phyloP scores from a whole-genome alignment of 2,329 filamentous ascomycete genomes.

The Aspergillus sp. region DNA sequence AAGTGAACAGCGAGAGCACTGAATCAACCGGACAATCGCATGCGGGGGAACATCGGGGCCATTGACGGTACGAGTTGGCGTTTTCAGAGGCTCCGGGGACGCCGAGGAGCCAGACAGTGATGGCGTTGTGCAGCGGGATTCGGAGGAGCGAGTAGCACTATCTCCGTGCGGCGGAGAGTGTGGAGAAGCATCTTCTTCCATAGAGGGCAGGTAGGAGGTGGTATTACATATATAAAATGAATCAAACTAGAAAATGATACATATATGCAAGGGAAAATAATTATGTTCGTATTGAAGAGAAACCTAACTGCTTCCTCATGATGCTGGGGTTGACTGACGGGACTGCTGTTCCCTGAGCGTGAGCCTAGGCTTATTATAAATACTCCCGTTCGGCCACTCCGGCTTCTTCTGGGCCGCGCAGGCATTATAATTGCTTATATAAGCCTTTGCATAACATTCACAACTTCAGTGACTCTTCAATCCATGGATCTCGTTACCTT shows the following conservation, averaged over 20 bases:
- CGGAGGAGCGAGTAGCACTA: neutral
- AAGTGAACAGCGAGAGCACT: slow-evolving; percentile 72
- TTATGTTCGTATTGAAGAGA: neutral
- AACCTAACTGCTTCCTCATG: neutral
- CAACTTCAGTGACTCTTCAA: neutral
- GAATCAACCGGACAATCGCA: slow-evolving; percentile 69
- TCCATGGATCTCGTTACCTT: too few relatives aligned
- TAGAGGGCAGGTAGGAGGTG: neutral
- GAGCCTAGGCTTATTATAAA: neutral
- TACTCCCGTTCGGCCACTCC: neutral
- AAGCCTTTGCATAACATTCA: neutral
- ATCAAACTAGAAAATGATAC: neutral
- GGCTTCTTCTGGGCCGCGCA: too few relatives aligned
- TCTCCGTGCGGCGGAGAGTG: slow-evolving; percentile 9
- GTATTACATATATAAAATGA: neutral
- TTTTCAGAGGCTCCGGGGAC: too few relatives aligned
- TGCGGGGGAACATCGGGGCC: slow-evolving; percentile 39
- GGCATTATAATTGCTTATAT: neutral
- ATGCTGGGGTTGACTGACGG: neutral
- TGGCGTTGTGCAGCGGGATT: neutral
- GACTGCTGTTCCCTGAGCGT: neutral
- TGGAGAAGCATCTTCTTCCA: slow-evolving; percentile 15
- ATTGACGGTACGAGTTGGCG: neutral
- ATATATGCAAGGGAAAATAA: neutral
- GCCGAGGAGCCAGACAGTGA: neutral